Percentiles rank a stretch among this genome's conserved stretches.
Evolutionary conservation across 345 rosid genomes (phyloP).

Genomic region (Xanthoceras sorbifolium): DNA sequence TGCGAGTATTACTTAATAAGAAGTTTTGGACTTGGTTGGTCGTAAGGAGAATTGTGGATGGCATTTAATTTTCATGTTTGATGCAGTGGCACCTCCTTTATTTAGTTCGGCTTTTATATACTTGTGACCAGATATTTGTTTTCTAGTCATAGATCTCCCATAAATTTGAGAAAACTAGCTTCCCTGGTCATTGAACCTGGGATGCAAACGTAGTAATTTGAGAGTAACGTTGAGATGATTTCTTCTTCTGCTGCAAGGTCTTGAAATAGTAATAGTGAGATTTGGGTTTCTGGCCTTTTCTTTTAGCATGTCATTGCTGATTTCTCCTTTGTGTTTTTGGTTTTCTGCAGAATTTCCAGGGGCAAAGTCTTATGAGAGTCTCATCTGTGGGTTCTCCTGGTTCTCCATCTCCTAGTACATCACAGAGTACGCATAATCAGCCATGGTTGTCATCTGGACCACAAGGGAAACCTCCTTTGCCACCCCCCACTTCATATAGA

Average conservation of each 20-base stretch:
- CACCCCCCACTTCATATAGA: slow-evolving; percentile 71
- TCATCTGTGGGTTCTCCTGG: slow-evolving; percentile 52
- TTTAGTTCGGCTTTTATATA: background rate
- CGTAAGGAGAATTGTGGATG: background rate
- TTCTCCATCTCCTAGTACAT: slow-evolving; percentile 55
- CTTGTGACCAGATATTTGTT: background rate
- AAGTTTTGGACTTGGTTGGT: background rate
- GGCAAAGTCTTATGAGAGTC: slow-evolving; percentile 65
- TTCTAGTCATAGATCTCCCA: background rate
- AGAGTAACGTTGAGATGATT: background rate
- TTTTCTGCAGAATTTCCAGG: slow-evolving; percentile 63
- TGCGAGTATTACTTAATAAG: background rate
- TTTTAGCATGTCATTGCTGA: background rate
- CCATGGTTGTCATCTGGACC: slow-evolving; percentile 82
- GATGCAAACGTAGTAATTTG: background rate
- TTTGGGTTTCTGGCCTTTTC: background rate
- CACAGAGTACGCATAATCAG: slow-evolving; percentile 66
- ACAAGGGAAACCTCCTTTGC: slow-evolving; percentile 86
- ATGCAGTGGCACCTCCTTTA: background rate
- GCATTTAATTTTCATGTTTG: background rate
- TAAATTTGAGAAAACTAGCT: background rate
- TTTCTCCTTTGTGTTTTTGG: background rate
- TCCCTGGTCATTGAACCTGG: background rate
- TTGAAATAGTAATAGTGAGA: background rate
- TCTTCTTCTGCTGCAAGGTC: background rate